Evolutionary conservation across 257 asterid genomes (phyloP).

Genomic region (Ilex aquifolium): DNA sequence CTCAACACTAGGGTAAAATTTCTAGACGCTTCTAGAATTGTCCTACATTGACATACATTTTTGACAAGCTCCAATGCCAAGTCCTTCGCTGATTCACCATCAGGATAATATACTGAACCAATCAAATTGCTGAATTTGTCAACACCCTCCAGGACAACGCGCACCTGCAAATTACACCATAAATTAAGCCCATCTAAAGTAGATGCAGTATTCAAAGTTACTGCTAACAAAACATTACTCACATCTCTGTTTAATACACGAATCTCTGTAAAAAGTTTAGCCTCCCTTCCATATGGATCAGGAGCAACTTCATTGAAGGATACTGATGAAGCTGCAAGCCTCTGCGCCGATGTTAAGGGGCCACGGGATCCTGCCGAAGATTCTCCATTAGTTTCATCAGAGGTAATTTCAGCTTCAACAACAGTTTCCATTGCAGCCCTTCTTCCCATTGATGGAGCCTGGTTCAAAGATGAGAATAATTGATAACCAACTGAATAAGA

Average conservation of each 20-base stretch:
- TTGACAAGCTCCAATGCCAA: slow-evolving; percentile 89
- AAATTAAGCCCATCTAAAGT: not conserved
- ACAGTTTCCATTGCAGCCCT: slow-evolving; percentile 54
- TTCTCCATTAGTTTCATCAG: slow-evolving; percentile 68
- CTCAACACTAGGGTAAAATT: slow-evolving; percentile 27
- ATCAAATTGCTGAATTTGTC: slow-evolving; percentile 87
- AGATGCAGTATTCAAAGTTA: not conserved
- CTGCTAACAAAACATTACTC: slow-evolving; percentile 17
- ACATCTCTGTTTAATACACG: slow-evolving; percentile 95
- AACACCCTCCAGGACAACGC: slow-evolving; percentile 92
- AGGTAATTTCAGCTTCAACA: slow-evolving; percentile 30
- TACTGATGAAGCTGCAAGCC: slow-evolving; percentile 65
- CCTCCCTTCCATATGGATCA: slow-evolving; percentile 91
- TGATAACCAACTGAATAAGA: not conserved
- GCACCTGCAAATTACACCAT: slow-evolving; percentile 50
- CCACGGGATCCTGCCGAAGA: slow-evolving; percentile 50
- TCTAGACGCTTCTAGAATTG: too few relatives aligned
- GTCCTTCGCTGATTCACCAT: slow-evolving; percentile 86
- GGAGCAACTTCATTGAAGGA: slow-evolving; percentile 61
- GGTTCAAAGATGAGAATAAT: slow-evolving; percentile 16
- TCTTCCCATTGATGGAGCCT: slow-evolving; percentile 95
- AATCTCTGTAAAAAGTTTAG: slow-evolving; percentile 89
- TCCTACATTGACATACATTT: slow-evolving; percentile 38
- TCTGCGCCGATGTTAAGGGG: slow-evolving; percentile 86
- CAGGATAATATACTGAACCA: slow-evolving; percentile 84